A percentile compares a stretch with the other conserved stretches of the same genome.
These are phyloP conservation scores for Lodderomyces elongisporus DNA, from an alignment of 1,139 yeast species.

Conservation along the genomic window DNA sequence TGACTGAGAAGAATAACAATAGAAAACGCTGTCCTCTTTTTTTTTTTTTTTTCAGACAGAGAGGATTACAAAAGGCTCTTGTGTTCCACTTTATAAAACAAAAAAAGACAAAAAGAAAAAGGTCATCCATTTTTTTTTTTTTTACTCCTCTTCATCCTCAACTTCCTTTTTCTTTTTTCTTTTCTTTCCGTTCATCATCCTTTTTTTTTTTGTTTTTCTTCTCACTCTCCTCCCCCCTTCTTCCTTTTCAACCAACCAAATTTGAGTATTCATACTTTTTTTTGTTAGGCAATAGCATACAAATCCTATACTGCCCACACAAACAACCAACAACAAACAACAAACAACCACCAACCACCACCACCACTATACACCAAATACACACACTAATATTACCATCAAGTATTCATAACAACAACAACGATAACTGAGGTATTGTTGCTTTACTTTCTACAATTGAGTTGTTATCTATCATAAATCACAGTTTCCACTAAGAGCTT, in stretches of 20 bases:
- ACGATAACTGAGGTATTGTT: too few species aligned
- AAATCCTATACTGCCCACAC: conserved; percentile 1
- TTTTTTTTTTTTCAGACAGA: too few species aligned
- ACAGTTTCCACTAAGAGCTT: too few species aligned
- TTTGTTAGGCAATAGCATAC: conserved; percentile 1
- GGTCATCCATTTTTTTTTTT: too few species aligned
- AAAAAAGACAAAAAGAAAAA: too few species aligned
- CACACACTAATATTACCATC: too few species aligned
- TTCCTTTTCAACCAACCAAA: conserved; percentile 3
- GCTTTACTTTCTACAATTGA: too few species aligned
- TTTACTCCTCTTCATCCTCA: neutral
- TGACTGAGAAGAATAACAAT: conserved; percentile 1
- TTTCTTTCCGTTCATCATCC: neutral
- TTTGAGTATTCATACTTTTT: conserved; percentile 3
- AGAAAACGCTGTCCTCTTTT: conserved; percentile 4
- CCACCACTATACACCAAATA: neutral
- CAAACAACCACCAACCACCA: neutral
- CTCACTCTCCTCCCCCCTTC: conserved; percentile 4
- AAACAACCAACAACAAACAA: conserved; percentile 3
- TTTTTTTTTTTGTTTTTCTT: neutral
- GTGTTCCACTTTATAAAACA: too few species aligned
- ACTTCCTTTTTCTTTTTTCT: neutral
- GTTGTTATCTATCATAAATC: too few species aligned
- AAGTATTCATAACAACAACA: neutral
- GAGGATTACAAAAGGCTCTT: too few species aligned